phyloP scores from a whole-genome alignment of 2,329 filamentous ascomycete species.

The Colletotrichum tropicicola region DNA sequence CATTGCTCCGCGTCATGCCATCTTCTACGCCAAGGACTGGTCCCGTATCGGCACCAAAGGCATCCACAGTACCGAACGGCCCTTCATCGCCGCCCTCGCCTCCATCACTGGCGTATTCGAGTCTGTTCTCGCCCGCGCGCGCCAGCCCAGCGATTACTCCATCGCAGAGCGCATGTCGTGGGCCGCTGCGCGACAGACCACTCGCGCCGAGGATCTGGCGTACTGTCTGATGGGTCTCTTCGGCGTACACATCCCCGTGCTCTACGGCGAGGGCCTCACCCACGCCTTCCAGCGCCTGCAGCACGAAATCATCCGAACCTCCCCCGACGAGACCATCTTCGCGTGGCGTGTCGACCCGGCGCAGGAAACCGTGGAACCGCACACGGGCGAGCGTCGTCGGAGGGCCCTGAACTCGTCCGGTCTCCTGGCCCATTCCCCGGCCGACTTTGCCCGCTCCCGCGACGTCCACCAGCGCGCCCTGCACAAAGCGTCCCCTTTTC shows the following conservation, averaged over 20 bases:
- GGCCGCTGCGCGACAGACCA: conserved; percentile 36
- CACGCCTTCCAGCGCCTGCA: conserved; percentile 36
- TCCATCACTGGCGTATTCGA: conserved; percentile 23
- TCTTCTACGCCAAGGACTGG: conserved; percentile 37
- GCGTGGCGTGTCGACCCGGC: conserved; percentile 18
- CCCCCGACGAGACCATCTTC: conserved; percentile 27
- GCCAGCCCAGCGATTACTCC: conserved; percentile 31
- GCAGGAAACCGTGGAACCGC: background rate
- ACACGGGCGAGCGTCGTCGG: conserved; percentile 7
- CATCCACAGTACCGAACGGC: conserved; percentile 1
- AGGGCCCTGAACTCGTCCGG: conserved; percentile 4
- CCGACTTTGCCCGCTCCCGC: conserved; percentile 15
- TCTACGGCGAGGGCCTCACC: conserved; percentile 38
- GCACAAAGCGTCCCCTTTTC: conserved; percentile 12
- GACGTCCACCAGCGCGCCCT: conserved; percentile 24
- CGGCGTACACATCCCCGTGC: conserved; percentile 36
- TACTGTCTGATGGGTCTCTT: conserved; percentile 41
- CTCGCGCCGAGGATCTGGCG: conserved; percentile 35
- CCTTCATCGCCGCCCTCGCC: conserved; percentile 12
- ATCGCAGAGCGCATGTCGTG: conserved; percentile 41
- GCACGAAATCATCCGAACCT: conserved; percentile 23
- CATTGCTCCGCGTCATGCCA: conserved; percentile 33
- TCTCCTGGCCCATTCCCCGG: conserved; percentile 17
- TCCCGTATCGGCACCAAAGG: conserved; percentile 24
- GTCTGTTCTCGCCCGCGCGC: conserved; percentile 10